phyloP scores from a whole-genome alignment of 305 asterid species.

The Withania somnifera region DNA sequence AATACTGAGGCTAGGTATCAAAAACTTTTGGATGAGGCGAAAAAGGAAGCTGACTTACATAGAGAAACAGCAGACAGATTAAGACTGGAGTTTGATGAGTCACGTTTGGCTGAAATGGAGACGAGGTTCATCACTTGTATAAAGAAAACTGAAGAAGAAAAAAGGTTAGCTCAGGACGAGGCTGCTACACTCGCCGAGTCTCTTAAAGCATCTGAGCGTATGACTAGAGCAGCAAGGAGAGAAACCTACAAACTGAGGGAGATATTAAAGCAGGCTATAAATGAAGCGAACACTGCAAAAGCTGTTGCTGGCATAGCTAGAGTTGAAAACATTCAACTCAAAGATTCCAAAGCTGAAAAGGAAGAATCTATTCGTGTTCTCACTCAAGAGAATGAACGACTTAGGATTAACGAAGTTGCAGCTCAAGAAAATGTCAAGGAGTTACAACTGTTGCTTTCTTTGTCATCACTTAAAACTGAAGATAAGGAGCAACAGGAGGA shows the following conservation, averaged over 20 bases:
- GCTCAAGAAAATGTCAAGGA: conserved; percentile 59
- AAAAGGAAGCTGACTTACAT: conserved; percentile 37
- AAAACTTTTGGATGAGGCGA: conserved; percentile 37
- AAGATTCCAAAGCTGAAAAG: conserved; percentile 50
- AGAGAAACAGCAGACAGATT: conserved; percentile 42
- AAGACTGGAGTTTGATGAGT: conserved; percentile 60
- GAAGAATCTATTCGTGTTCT: conserved; percentile 57
- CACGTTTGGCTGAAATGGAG: conserved; percentile 63
- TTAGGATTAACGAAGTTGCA: conserved; percentile 50
- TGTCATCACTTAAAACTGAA: conserved; percentile 23
- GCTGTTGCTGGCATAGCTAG: conserved; percentile 59
- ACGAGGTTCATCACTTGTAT: conserved; percentile 59
- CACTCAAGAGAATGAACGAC: conserved; percentile 53
- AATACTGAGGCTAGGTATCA: conserved; percentile 24
- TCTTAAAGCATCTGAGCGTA: conserved; percentile 34
- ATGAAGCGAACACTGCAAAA: conserved; percentile 68
- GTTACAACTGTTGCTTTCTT: conserved; percentile 41
- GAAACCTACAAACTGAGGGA: conserved; percentile 53
- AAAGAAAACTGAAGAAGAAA: conserved; percentile 62
- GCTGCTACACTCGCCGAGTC: conserved; percentile 26
- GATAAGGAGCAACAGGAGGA: conserved; percentile 17
- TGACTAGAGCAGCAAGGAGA: conserved; percentile 36
- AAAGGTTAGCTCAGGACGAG: conserved; percentile 31
- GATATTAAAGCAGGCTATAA: conserved; percentile 62
- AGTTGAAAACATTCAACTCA: conserved; percentile 62